A percentile compares a stretch with the other conserved stretches of the same genome.
Evolutionary conservation across 2,329 filamentous ascomycete genomes (phyloP).

Genomic region (Alternaria ventricosa): DNA sequence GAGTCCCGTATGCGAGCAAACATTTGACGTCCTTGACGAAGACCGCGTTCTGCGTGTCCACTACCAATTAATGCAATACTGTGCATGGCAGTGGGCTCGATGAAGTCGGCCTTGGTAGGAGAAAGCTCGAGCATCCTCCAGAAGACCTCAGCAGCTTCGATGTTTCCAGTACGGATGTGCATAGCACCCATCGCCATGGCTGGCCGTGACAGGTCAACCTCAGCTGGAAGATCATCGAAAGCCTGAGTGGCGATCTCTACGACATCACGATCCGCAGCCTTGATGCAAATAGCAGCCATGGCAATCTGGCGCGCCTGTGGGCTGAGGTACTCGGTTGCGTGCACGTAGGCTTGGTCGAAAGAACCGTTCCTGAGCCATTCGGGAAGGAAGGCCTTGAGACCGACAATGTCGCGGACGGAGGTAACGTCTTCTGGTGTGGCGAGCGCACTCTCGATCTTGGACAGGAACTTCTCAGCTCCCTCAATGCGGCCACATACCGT

Average conservation of each 20-base stretch:
- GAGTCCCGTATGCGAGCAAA: slow-evolving; percentile 79
- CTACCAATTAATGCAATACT: slow-evolving; percentile 85
- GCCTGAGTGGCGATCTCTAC: slow-evolving; percentile 68
- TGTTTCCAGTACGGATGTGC: slow-evolving; percentile 81
- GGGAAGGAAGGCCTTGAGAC: slow-evolving; percentile 78
- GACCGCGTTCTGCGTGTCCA: slow-evolving; percentile 80
- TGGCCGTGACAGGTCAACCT: slow-evolving; percentile 56
- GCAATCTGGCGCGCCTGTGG: slow-evolving; percentile 65
- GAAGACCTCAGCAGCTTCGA: slow-evolving; percentile 77
- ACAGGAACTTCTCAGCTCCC: slow-evolving; percentile 83
- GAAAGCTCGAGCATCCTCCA: slow-evolving; percentile 75
- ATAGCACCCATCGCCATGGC: slow-evolving; percentile 86
- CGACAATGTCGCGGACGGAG: slow-evolving; percentile 73
- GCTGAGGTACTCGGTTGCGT: slow-evolving; percentile 70
- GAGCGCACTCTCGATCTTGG: slow-evolving; percentile 72
- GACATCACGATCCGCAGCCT: slow-evolving; percentile 81
- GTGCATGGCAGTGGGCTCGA: slow-evolving; percentile 91
- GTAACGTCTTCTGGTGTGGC: slow-evolving; percentile 58
- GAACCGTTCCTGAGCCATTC: slow-evolving; percentile 74
- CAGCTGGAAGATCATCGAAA: slow-evolving; percentile 57
- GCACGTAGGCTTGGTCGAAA: slow-evolving; percentile 74
- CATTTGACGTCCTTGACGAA: slow-evolving; percentile 82
- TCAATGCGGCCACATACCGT: slow-evolving; percentile 79
- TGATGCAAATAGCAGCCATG: slow-evolving; percentile 75
- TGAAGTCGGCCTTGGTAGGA: slow-evolving; percentile 69